Evolutionary conservation across 352 stramenopile genomes (phyloP), one percentile per base, ranked within the genome.

Genomic region (Phytophthora cactorum): DNA sequence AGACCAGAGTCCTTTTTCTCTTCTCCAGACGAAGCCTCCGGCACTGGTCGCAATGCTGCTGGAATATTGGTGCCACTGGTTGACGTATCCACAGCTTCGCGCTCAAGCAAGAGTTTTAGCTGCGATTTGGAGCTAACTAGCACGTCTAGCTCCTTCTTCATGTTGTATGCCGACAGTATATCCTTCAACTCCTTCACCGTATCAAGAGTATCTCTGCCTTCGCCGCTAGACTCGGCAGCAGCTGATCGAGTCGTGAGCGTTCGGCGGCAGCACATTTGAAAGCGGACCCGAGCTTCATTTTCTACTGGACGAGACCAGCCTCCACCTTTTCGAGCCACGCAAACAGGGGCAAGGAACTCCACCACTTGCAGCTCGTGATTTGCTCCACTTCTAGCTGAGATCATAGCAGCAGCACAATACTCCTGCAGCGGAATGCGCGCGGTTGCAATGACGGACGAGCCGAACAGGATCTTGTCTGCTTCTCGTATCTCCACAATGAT

Each of bases 21-120:
- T 28, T 73, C 70, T 14, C 52, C 39, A 22, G 60, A 49, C 1
- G 59, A 63, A 44, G 38, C 7, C 51, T 68, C 62, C 5, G 76
- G 65, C 8, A 62, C 29, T 31, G 45, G 47, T n/a, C 60, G 60
- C 31, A 77, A 59, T 5, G 68, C 58, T 61, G 59, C 50, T 52
- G 66, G 72, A 28, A 79, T 70, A 49, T 76, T 74, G 10, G 67
- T 79, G 6, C 77, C 66, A 52, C 79, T 82, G 1, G 81, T 87
- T 15, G 81, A 86, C 5, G 89, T 86, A 52, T 94, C 86, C 6
- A 94, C 86, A 12, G 82, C 79, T 66, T 94, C 86, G 4, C 74
- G 69, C 52, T 94, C 86, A 4, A 94, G 75, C 31, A 91, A 44
- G 12, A 82, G 57, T 49, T 91, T 92, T 11, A 93, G 67, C 38